Conservation (phyloP, 2,329 filamentous ascomycete genomes). For the Ceratocystiopsis brevicomis region DNA sequence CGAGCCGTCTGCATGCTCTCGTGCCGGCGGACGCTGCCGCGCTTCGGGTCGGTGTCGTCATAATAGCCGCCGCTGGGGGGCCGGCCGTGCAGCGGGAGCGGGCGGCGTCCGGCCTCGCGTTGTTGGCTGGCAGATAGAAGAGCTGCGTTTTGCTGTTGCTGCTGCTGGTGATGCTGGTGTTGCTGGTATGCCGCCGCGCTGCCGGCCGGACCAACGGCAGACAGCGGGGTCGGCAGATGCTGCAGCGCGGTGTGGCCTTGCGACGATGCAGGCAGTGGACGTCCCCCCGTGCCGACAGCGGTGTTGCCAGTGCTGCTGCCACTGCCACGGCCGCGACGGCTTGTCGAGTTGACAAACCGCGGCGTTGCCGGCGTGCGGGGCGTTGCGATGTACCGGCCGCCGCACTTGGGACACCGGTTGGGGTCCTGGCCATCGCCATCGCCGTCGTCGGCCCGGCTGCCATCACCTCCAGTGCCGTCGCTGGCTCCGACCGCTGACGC, state of each 20-base stretch:
- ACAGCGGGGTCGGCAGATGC: not conserved
- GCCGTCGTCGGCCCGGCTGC: slow-evolving; percentile 11
- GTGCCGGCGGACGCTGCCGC: too few species aligned
- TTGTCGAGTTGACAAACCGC: too few species aligned
- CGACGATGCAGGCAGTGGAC: too few species aligned
- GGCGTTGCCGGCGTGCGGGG: slow-evolving; percentile 11
- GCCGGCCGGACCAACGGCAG: not conserved
- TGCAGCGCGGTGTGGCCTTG: not conserved
- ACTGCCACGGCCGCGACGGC: not conserved
- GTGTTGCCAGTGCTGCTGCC: not conserved
- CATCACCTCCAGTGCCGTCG: slow-evolving; percentile 11
- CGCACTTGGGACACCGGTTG: slow-evolving; percentile 51
- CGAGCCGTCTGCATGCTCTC: too few species aligned
- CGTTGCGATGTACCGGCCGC: slow-evolving; percentile 46
- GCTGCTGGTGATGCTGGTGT: slow-evolving; percentile 9
- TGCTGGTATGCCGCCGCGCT: not conserved
- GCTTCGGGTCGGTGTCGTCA: too few species aligned
- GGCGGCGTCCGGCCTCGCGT: slow-evolving; percentile 1
- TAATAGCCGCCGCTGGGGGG: not conserved
- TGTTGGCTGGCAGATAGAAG: slow-evolving; percentile 5
- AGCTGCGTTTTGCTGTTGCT: slow-evolving; percentile 14
- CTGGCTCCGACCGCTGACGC: slow-evolving; percentile 7
- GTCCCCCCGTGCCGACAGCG: not conserved
- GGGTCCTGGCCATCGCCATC: slow-evolving; percentile 27
- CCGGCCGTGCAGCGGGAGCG: slow-evolving; percentile 2